Evolutionary conservation across 2,329 filamentous ascomycete species (phyloP).

Genomic region (Fusarium phyllophilum): DNA sequence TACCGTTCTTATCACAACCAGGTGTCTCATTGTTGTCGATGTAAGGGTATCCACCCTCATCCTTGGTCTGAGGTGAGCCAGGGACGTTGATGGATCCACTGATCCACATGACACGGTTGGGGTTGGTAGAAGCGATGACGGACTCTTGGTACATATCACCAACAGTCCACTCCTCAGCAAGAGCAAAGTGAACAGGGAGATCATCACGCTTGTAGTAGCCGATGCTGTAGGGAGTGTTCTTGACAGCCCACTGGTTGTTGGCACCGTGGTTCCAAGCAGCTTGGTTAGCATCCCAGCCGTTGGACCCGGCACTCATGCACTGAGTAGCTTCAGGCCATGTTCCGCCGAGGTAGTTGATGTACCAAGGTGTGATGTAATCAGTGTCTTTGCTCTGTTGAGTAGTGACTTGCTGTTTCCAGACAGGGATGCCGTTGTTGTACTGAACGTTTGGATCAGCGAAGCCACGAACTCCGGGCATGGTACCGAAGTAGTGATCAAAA

Average conservation of each 20-base stretch:
- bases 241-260: constrained; percentile 64
- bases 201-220: constrained; percentile 6
- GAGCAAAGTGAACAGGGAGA: neutral
- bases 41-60: constrained; percentile 27
- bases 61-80: constrained; percentile 44
- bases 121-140: constrained; percentile 62
- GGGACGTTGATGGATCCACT: constrained; percentile 63
- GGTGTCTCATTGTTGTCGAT: constrained; percentile 19
- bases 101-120: constrained; percentile 62
- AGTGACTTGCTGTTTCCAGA: constrained; percentile 8
- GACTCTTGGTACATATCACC: constrained; percentile 66
- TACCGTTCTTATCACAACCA: neutral
- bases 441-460: constrained; percentile 16
- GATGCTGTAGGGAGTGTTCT: constrained; percentile 35
- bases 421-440: neutral
- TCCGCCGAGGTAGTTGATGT: constrained; percentile 65
- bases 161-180: constrained; percentile 14
- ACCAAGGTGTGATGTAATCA: constrained; percentile 51
- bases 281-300: constrained; percentile 64
- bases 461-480: constrained; percentile 15
- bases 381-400: neutral
- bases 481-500: constrained; percentile 19
- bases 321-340: constrained; percentile 62
- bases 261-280: constrained; percentile 60
- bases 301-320: constrained; percentile 62